These are phyloP conservation scores for Miscanthus lutarioriparius DNA, from an alignment of 176 grass and related monocot genomes.

Conservation along the genomic window DNA sequence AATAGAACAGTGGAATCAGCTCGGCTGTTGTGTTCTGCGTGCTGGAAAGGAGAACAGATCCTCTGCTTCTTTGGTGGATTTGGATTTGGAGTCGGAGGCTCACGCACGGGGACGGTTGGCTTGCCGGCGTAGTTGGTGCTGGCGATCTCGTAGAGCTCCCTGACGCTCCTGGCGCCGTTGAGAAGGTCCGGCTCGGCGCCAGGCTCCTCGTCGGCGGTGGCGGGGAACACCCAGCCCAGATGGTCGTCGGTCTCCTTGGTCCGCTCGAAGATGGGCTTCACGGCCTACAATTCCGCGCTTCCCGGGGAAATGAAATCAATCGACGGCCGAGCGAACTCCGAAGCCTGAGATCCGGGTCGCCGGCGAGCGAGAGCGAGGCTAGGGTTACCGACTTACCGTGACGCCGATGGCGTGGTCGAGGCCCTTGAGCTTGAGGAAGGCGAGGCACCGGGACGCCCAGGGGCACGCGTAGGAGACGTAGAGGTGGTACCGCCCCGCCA, in stretches of 20 bases:
- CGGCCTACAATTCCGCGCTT: constrained; percentile 33
- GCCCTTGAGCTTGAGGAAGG: constrained; percentile 91
- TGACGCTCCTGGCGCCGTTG: constrained; percentile 66
- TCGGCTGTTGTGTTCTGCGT: background rate
- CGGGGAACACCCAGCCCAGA: constrained; percentile 84
- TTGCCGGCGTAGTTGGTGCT: constrained; percentile 79
- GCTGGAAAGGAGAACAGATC: background rate
- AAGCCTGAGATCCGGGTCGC: background rate
- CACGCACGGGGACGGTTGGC: constrained; percentile 72
- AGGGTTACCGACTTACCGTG: constrained; percentile 44
- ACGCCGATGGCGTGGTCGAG: constrained; percentile 67
- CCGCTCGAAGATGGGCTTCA: constrained; percentile 87
- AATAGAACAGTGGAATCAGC: background rate
- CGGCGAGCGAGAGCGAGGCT: too few species aligned
- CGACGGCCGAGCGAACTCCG: background rate
- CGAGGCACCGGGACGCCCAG: constrained; percentile 89
- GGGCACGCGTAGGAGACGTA: constrained; percentile 97
- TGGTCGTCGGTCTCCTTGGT: constrained; percentile 81
- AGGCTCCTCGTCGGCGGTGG: constrained; percentile 57
- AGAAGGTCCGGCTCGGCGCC: constrained; percentile 65
- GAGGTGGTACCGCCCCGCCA: constrained; percentile 81
- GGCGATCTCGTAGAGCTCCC: constrained; percentile 84
- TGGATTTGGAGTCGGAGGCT: background rate
- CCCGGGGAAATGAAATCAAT: background rate
- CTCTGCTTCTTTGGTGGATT: background rate